phyloP scores from a whole-genome alignment of 2,329 filamentous ascomycete genomes.

The Trichoderma endophyticum region DNA sequence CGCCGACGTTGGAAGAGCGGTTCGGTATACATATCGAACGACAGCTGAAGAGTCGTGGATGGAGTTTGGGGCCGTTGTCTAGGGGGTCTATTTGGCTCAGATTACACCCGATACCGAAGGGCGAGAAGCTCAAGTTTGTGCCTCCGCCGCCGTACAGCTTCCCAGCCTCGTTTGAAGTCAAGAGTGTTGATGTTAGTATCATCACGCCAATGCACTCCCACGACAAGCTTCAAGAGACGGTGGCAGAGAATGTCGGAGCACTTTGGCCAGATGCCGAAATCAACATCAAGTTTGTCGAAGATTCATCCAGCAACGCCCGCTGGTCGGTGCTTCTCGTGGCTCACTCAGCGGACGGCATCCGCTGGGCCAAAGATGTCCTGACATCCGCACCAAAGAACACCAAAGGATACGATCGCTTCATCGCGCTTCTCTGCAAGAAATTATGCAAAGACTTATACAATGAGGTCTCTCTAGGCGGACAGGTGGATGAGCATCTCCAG shows the following conservation, averaged over 20 bases:
- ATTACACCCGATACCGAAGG: constrained; percentile 32
- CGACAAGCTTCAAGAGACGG: constrained; percentile 37
- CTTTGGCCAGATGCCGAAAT: constrained; percentile 45
- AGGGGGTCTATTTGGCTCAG: constrained; percentile 46
- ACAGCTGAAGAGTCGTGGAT: constrained; percentile 46
- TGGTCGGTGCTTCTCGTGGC: constrained; percentile 59
- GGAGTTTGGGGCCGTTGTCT: constrained; percentile 44
- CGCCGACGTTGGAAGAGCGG: constrained; percentile 50
- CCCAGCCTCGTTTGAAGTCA: constrained; percentile 36
- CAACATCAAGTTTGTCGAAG: constrained; percentile 46
- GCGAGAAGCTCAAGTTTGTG: constrained; percentile 38
- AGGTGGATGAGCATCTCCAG: constrained; percentile 56
- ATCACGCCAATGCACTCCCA: constrained; percentile 47
- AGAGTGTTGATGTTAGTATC: constrained; percentile 49
- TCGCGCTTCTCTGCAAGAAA: constrained; percentile 43
- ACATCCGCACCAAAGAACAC: constrained; percentile 41
- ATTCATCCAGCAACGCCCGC: constrained; percentile 49
- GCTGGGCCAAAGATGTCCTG: constrained; percentile 50
- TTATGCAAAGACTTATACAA: constrained; percentile 45
- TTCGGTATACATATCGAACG: constrained; percentile 50
- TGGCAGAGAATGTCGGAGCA: constrained; percentile 39
- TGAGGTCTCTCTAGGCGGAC: constrained; percentile 44
- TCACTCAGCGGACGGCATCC: constrained; percentile 41
- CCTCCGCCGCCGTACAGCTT: constrained; percentile 23
- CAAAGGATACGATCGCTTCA: constrained; percentile 27